Evolutionary conservation across 2,329 filamentous ascomycete species (phyloP).

Genomic region (Fusarium lateritium): DNA sequence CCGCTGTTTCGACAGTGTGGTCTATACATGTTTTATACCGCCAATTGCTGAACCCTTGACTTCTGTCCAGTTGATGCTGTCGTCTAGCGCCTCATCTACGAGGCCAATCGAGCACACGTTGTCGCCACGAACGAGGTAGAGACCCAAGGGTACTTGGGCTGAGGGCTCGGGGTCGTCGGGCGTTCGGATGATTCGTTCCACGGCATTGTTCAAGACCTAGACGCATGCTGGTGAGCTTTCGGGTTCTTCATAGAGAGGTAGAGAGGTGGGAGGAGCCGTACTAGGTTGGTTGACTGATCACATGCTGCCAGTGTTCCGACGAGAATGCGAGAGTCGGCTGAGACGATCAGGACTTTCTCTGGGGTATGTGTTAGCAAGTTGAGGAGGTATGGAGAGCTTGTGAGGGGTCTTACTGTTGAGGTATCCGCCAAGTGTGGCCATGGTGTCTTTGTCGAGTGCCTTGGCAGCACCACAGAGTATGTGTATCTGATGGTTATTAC

Average conservation of each 20-base stretch:
- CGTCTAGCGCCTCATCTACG: constrained; percentile 90
- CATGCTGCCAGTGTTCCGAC: constrained; percentile 87
- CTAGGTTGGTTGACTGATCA: constrained; percentile 93
- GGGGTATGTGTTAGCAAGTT: constrained; percentile 15
- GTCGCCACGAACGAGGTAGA: constrained; percentile 94
- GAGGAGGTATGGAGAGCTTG: constrained; percentile 13
- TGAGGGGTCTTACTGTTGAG: constrained; percentile 58
- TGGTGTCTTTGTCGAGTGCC: constrained; percentile 41
- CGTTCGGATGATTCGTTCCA: constrained; percentile 91
- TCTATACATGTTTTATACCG: constrained; percentile 81
- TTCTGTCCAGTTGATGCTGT: constrained; percentile 91
- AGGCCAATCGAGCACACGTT: constrained; percentile 93
- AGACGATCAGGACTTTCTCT: constrained; percentile 95
- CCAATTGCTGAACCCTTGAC: constrained; percentile 89
- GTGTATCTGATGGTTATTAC: not conserved
- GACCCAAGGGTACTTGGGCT: constrained; percentile 83
- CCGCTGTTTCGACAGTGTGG: constrained; percentile 5
- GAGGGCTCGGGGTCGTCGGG: constrained; percentile 87
- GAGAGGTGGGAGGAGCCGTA: constrained; percentile 52
- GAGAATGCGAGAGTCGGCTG: constrained; percentile 89
- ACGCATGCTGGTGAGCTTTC: constrained; percentile 33
- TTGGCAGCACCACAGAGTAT: not conserved
- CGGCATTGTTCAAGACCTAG: constrained; percentile 83
- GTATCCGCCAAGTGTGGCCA: constrained; percentile 63
- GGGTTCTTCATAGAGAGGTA: not conserved